Percentiles rank a stretch among this genome's conserved stretches.
Evolutionary conservation across 1,139 yeast species (phyloP).

Genomic region (Lodderomyces orthopsilosis): DNA sequence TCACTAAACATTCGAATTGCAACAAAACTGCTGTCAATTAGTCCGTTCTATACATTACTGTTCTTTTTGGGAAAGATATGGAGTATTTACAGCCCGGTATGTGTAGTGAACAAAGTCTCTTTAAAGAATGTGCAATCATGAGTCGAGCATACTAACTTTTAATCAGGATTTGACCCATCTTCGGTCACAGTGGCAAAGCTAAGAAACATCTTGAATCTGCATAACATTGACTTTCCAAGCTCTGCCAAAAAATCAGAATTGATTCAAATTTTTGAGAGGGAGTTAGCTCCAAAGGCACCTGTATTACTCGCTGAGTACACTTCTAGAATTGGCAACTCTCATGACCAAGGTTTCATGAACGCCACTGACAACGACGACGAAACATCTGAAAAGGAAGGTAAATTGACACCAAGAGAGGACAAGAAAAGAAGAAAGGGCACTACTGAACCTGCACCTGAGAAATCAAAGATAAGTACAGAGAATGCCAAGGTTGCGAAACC

Average conservation of each 20-base stretch:
- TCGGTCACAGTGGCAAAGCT: constrained; percentile 61
- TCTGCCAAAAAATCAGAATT: constrained; percentile 63
- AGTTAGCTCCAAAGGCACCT: constrained; percentile 43
- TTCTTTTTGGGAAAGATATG: not conserved
- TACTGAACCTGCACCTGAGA: not conserved
- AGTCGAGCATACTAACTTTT: constrained; percentile 9
- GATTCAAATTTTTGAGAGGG: constrained; percentile 47
- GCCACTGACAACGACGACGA: constrained; percentile 5
- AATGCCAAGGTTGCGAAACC: constrained; percentile 1
- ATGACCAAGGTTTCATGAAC: constrained; percentile 23
- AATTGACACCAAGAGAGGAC: not conserved
- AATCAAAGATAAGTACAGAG: not conserved
- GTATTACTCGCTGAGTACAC: constrained; percentile 24
- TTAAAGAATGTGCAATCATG: not conserved
- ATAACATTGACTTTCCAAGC: constrained; percentile 56
- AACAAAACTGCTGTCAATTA: not conserved
- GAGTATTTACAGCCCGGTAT: constrained; percentile 15
- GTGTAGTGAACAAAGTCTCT: constrained; percentile 5
- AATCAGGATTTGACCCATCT: constrained; percentile 59
- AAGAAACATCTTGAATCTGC: constrained; percentile 56
- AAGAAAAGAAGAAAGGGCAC: not conserved
- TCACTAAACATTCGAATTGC: not conserved
- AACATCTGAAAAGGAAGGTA: not conserved
- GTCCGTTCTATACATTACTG: too few relatives aligned
- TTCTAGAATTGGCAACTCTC: constrained; percentile 17